Evolutionary conservation across 2,329 filamentous ascomycete species (phyloP), one percentile per base, ranked within the genome.

Genomic region (Fusarium sp.): DNA sequence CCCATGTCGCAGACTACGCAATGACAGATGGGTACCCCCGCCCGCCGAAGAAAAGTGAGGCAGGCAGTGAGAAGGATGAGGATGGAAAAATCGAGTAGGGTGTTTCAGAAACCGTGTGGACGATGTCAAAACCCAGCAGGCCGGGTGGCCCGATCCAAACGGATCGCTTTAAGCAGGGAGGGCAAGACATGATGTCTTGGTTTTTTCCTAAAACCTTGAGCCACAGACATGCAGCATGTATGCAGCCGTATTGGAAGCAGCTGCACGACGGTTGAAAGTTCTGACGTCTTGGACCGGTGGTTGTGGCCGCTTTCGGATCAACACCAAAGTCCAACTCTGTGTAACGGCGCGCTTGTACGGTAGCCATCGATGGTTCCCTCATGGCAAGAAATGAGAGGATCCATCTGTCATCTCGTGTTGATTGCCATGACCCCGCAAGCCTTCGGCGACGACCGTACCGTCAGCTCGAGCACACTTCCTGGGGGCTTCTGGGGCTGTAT

Each of bases 391-490:
- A 71, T 75, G 70, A 70, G 65, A 73, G 72, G 73, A 72, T 69
- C 72, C 72, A 74, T 75, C 62, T 71, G 67, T 73, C 69, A 75
- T 75, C 72, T 75, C 73, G 71, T 75, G 73, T 75, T 74, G 67
- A 74, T 74, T 74, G 69, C 67, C 55, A 55, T 65, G 59, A 69
- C 72, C 69, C 72, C 73, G 71, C 73, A 70, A 73, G 62, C 51
- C 57, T 65, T 72, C 69, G 72, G 72, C 62, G 69, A 65, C 61
- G 67, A 61, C 72, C 71, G 72, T 71, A 40, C 49, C 60, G 38
- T 47, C 58, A 68, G 58, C 57, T 66, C 42, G 42, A 60, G 56
- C 55, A 49, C 65, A 54, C 39, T 64, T 70, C 56, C 44, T 39
- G 61, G 51, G 62, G 57, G 52, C 56, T 58, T 55, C 64, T 62